Conservation (phyloP, 2,329 filamentous ascomycete species). For the Calonectria hawksworthii region DNA sequence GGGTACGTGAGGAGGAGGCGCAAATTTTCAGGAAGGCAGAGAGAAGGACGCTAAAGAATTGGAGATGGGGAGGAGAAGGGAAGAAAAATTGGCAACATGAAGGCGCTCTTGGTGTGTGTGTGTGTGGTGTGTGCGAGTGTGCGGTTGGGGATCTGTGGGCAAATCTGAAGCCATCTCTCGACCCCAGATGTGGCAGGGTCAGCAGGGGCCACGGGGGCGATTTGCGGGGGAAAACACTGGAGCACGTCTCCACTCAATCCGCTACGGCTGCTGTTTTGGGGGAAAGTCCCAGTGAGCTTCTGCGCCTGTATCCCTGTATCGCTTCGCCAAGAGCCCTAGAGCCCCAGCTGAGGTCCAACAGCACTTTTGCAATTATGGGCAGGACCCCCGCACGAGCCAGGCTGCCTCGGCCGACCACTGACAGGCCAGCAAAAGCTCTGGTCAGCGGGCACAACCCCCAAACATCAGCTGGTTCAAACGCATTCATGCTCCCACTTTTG, state of each 20-base stretch:
- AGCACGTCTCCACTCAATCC: not conserved
- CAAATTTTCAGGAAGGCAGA: not conserved
- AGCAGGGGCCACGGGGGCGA: constrained; percentile 10
- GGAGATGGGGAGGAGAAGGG: constrained; percentile 12
- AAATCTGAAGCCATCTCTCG: constrained; percentile 27
- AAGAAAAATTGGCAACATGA: not conserved
- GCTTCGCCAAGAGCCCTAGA: constrained; percentile 6
- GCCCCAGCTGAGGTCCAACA: constrained; percentile 38
- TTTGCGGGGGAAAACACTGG: constrained; percentile 22
- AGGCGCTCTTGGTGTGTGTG: not conserved
- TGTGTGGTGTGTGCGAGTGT: constrained; percentile 6
- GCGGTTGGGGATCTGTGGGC: constrained; percentile 26
- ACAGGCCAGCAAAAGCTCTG: not conserved
- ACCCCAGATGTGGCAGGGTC: constrained; percentile 27
- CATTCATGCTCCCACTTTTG: constrained; percentile 27
- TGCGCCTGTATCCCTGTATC: not conserved
- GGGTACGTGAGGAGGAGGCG: constrained; percentile 31
- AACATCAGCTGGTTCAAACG: constrained; percentile 23
- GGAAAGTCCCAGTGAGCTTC: not conserved
- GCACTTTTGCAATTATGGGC: constrained; percentile 18
- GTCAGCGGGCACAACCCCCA: constrained; percentile 2
- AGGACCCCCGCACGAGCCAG: constrained; percentile 27
- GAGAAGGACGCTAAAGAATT: constrained; percentile 23
- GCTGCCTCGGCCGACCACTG: constrained; percentile 12
- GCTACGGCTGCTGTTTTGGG: constrained; percentile 15